Percentiles rank a stretch among this genome's conserved stretches.
Evolutionary conservation across 441 rosid species (phyloP).

Genomic region (Croton laevigatus): DNA sequence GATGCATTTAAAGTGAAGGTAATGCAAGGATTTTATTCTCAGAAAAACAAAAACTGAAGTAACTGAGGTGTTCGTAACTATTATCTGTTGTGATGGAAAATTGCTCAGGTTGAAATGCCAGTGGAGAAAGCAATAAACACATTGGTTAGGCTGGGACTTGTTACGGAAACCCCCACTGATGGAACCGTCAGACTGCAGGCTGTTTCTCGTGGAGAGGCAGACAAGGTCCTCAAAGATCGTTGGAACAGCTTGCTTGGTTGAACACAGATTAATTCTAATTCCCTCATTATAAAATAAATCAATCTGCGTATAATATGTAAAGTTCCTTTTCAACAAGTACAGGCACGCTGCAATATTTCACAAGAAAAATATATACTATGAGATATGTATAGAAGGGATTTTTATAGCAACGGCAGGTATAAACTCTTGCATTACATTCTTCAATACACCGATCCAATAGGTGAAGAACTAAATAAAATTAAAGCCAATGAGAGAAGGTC

Average conservation of each 20-base stretch:
- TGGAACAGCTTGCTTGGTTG: constrained; percentile 64
- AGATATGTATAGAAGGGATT: not conserved
- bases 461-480: no score
- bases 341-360: not conserved
- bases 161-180: constrained; percentile 44
- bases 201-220: constrained; percentile 57
- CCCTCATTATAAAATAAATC: not conserved
- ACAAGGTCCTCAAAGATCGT: constrained; percentile 54
- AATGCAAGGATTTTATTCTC: not conserved
- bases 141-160: constrained; percentile 70
- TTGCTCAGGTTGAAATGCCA: constrained; percentile 82
- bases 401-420: not conserved
- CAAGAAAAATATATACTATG: not conserved
- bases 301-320: not conserved
- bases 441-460: no score
- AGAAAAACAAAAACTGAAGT: not conserved
- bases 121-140: constrained; percentile 66
- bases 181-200: constrained; percentile 49
- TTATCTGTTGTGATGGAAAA: constrained; percentile 11
- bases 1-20: constrained; percentile 68
- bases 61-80: not conserved
- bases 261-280: not conserved
- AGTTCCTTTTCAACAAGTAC: not conserved
- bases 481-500: no score
- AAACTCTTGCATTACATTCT: no score